Base-by-base conservation (phyloP, 169 alveolate species). In the Eimeria brunetti region DNA sequence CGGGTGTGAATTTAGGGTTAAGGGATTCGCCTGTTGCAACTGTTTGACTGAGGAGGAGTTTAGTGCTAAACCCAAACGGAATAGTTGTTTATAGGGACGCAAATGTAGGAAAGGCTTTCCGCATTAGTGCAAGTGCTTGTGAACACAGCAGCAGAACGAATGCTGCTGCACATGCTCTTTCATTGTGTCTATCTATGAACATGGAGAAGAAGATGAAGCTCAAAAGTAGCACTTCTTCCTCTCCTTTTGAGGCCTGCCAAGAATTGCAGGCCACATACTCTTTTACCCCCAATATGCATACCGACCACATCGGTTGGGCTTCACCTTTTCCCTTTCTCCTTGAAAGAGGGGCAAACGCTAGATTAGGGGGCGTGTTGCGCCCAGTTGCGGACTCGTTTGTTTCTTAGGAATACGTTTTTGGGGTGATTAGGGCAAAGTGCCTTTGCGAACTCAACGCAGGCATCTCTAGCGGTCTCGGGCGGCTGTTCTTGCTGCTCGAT, bases 401-500 rank as follows among this genome's bases (percentile, higher is more conserved):
- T 60, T 71, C 62, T 49, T 62, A 86, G 38, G 44, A 86, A 86
- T 49, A 62, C 64, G 64, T 86, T 86, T 71, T 86, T 86, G 51
- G 92, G 92, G 49, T 86, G 75, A 41, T 86, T 44, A 60, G 92
- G 92, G 60, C 92, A 86, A 14, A 86, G 92, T 6, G 51, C 78
- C 92, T 9, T 64, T 9, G 80, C 81, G 36, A 86, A 86, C 22
- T 86, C 92, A 24, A 62, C 60, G 41, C 92, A 86, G 64, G 92
- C 92, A 86, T 86, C 92, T 53, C 36, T 86, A 36, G 51, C 92
- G 1, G 92, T 86, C 83, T 86, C 92, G 33, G 92, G 64, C n/a
- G 92, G 92, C 53, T 86, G 92, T 44, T 86, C 75, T 64, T 86
- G 92, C 92, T 86, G 92, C 73, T 62, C 92, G 14, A 86, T 86